Evolutionary conservation across 2,329 filamentous ascomycete genomes (phyloP).

Genomic region (Apiospora arundinis): DNA sequence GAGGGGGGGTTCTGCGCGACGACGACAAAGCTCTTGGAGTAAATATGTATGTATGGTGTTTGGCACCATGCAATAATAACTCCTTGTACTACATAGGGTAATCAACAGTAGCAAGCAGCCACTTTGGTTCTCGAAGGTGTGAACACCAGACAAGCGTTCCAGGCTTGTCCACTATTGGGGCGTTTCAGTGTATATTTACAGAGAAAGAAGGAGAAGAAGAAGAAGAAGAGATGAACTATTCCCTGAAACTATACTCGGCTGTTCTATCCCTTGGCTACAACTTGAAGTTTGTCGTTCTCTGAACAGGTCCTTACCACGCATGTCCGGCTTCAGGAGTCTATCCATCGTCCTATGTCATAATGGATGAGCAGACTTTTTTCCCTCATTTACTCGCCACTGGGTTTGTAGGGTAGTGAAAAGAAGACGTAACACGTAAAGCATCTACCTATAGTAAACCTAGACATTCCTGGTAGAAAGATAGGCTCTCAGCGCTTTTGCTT

Average conservation of each 20-base stretch:
- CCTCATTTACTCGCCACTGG: not conserved
- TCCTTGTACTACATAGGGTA: not conserved
- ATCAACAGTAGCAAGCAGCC: slow-evolving; percentile 3
- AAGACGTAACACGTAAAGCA: not conserved
- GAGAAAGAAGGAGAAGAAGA: not conserved
- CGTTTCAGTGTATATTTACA: not conserved
- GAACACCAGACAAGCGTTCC: not conserved
- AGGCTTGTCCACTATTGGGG: not conserved
- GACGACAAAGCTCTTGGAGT: not conserved
- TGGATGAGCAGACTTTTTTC: not conserved
- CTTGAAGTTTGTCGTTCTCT: not conserved
- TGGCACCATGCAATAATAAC: not conserved
- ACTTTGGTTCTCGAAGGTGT: not conserved
- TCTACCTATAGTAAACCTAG: not conserved
- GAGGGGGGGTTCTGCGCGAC: not conserved
- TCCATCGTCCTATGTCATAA: not conserved
- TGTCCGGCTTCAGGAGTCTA: too few species aligned
- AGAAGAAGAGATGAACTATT: not conserved
- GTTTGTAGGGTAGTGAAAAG: not conserved
- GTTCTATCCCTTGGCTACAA: not conserved
- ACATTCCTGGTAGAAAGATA: not conserved
- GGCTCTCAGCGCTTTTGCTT: not conserved
- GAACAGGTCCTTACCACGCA: not conserved
- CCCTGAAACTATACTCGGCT: not conserved
- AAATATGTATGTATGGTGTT: not conserved